Evolutionary conservation across 805 yeast genomes (phyloP).

Genomic region (Myxozyma nipponensis): DNA sequence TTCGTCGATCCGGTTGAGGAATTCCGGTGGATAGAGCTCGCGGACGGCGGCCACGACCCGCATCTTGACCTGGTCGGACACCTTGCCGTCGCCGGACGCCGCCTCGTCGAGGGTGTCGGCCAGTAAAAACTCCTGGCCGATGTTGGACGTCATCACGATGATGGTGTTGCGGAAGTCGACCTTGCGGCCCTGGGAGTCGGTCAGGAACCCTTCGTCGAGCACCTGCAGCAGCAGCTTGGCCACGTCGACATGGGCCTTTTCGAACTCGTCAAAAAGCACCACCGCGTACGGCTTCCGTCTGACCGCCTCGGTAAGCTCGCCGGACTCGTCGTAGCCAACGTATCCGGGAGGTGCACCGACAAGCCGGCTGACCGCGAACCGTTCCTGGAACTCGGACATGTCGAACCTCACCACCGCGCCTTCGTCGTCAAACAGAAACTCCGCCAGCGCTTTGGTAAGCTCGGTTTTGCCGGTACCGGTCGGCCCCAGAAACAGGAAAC

Average conservation of each 20-base stretch:
- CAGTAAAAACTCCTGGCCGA: constrained; percentile 86
- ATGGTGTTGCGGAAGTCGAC: constrained; percentile 93
- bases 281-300: constrained; percentile 93
- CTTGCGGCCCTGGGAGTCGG: constrained; percentile 92
- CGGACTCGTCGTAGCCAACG: constrained; percentile 89
- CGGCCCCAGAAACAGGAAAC: constrained; percentile 95
- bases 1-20: constrained; percentile 90
- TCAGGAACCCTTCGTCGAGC: constrained; percentile 88
- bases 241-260: constrained; percentile 95
- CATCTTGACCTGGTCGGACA: constrained; percentile 50
- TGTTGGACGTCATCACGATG: constrained; percentile 93
- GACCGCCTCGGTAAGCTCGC: constrained; percentile 94
- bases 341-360: constrained; percentile 99
- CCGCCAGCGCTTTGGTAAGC: constrained; percentile 86
- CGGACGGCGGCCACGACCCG: constrained; percentile 67
- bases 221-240: constrained; percentile 87
- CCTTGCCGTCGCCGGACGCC: constrained; percentile 46
- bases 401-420: constrained; percentile 85
- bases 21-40: constrained; percentile 84
- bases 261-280: constrained; percentile 91
- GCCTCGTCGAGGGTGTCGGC: constrained; percentile 48
- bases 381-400: constrained; percentile 97
- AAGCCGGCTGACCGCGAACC: constrained; percentile 81
- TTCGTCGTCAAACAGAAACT: constrained; percentile 86
- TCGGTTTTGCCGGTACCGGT: constrained; percentile 99